Conservation (phyloP, 2,329 filamentous ascomycete genomes). For the Dothistroma pini region DNA sequence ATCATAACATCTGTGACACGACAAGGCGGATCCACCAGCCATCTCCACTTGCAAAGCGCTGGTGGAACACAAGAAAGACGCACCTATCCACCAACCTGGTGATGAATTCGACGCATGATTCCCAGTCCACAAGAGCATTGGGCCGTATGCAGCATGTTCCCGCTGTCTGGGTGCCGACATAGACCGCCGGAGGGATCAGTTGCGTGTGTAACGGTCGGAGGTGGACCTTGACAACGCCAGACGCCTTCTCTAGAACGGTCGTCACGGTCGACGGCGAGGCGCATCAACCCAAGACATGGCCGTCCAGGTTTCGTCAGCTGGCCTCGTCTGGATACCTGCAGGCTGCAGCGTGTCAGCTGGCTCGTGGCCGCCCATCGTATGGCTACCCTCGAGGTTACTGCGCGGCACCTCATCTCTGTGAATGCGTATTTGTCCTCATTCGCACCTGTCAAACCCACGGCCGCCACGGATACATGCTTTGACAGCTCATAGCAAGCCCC, state of each 20-base stretch:
- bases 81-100: slow-evolving; percentile 7
- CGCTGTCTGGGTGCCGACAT: slow-evolving; percentile 4
- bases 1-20: background rate
- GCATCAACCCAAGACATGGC: background rate
- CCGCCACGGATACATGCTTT: slow-evolving; percentile 4
- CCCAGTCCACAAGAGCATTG: background rate
- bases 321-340: background rate
- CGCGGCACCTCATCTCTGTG: background rate
- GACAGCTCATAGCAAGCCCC: slow-evolving; percentile 1
- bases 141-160: slow-evolving; percentile 3
- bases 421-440: background rate
- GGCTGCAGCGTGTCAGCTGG: background rate
- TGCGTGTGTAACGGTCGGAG: background rate
- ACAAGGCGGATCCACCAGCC: background rate
- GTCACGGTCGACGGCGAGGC: background rate
- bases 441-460: background rate
- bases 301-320: background rate
- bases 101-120: background rate
- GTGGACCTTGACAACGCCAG: background rate
- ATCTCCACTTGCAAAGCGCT: background rate
- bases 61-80: background rate
- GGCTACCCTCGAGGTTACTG: background rate
- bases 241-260: background rate
- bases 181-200: background rate
- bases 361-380: slow-evolving; percentile 4